Evolutionary conservation across 192 early-diverging fungal genomes (phyloP), one percentile per base, ranked within the genome.

Genomic region (Linnemannia zychae): DNA sequence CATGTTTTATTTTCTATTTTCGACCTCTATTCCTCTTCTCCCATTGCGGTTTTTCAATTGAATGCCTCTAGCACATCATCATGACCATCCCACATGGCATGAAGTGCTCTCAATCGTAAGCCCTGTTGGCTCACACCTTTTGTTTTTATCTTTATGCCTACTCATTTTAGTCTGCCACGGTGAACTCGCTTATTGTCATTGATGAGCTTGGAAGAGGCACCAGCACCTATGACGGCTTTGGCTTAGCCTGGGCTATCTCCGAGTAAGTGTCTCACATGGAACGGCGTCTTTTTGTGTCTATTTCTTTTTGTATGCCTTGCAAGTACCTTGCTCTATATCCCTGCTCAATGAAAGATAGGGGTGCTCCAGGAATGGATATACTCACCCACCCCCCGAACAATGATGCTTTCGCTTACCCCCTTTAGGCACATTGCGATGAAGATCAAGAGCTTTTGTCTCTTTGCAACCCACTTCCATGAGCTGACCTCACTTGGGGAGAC

Each of bases 381-480:
- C 73, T 37, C 73, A 36, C 28, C 63, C n/a, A 34, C 18, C 63
- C 74, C 53, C 57, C n/a, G 44, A 48, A 24, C 33, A 31, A 67
- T 4, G 18, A 48, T 1, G 0, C 28, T 49, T 49, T 33, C 36
- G 31, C 15, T 20, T 67, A 57, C 90, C 57, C 46, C 65, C 72
- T 78, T 76, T 82, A 95, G 95, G 75, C 90, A 95, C 78, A 95
- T 97, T 67, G 90, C 93, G 0, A 92, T 88, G 13, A 57, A 92
- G 36, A 90, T 96, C 50, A 78, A 89, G 49, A 90, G 96, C 79
- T 96, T 95, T 75, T 94, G 95, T 57, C 81, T 98, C 28, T 98
- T 99, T 89, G 98, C 98, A 22, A 99, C 98, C 0, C 98, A 99
- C 88, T 99, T 99, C 80, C 98, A 99, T 76, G 98, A 99, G 80